Base-by-base conservation (phyloP, 1,139 yeast genomes). In the Zygosaccharomyces pseudobailii region DNA sequence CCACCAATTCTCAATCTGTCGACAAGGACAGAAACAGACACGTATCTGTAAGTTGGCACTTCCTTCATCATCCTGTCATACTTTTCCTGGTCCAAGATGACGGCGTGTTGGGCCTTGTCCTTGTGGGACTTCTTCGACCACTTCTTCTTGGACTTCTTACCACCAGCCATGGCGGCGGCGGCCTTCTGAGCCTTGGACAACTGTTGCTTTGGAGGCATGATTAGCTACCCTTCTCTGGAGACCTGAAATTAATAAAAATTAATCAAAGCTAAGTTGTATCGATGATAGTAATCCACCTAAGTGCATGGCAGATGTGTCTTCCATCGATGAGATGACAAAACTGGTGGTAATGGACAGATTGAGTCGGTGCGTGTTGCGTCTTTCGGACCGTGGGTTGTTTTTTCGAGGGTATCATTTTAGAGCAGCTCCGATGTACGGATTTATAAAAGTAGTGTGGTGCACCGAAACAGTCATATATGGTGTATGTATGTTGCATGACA, bases 81-180 rank as follows among this genome's bases (percentile, higher is more conserved):
- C 75, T 90, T 87, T 68, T 92, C 96, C 81, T 94, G 97, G 78
- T 92, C 98, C 71, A 94, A 82, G 75, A 87, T 80, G 71, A 92
- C 92, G 73, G 89, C 84, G 84, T 92, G 98, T 76, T 87, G 95
- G 69, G 98, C 98, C 95, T 87, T 92, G 80, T 92, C 99, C 94
- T 94, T 94, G 77, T 89, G 96, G 87, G 95, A 89, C 79, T 97
- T 97, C 84, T 92, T 90, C 85, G 95, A 87, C 98, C 98, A 92
- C 96, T 92, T 92, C 95, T 92, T 92, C 89, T 94, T 92, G 79
- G 96, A 89, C 76, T 92, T 89, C 88, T 92, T 92, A 84, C 97
- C 97, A 87, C 97, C 97, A 75, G 97, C 96, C 84, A 89, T 81
- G 76, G 97, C 97, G 82, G 98, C 97, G 72, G 97, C 97, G 75